These are phyloP conservation scores for Magnolia officinalis DNA, from an alignment of 164 flowering plant genomes.

Conservation along the genomic window DNA sequence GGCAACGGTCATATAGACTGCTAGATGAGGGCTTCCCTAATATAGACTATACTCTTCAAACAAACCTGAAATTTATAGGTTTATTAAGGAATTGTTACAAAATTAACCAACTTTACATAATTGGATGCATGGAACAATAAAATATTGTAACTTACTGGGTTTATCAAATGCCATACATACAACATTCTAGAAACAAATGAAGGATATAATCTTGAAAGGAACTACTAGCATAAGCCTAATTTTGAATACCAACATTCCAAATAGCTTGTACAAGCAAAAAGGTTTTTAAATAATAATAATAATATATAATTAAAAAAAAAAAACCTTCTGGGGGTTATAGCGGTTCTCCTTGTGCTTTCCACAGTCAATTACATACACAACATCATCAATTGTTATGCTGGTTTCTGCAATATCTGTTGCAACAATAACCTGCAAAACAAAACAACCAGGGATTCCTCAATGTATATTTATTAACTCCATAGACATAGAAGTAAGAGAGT, in stretches of 20 bases:
- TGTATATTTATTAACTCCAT: neutral
- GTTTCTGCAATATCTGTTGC: constrained; percentile 98
- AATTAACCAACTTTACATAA: neutral
- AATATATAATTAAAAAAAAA: neutral
- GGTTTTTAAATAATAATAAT: neutral
- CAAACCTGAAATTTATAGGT: no score
- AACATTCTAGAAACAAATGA: neutral
- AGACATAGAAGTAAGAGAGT: no score
- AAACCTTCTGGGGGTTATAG: constrained; percentile 82
- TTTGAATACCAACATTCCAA: neutral
- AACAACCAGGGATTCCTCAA: neutral
- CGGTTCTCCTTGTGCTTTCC: constrained; percentile 95
- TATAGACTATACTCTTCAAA: no score
- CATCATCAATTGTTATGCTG: constrained; percentile 92
- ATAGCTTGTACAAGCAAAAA: neutral
- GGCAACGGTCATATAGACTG: no score
- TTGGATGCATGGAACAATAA: no score
- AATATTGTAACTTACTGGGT: neutral
- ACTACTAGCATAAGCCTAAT: neutral
- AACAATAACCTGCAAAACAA: constrained; percentile 56
- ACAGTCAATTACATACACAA: constrained; percentile 83
- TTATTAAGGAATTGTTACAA: neutral
- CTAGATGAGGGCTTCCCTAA: no score
- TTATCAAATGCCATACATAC: neutral
- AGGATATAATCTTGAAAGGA: neutral